Evolutionary conservation across 1,139 yeast genomes (phyloP).

Genomic region (Yamadazyma sp.): DNA sequence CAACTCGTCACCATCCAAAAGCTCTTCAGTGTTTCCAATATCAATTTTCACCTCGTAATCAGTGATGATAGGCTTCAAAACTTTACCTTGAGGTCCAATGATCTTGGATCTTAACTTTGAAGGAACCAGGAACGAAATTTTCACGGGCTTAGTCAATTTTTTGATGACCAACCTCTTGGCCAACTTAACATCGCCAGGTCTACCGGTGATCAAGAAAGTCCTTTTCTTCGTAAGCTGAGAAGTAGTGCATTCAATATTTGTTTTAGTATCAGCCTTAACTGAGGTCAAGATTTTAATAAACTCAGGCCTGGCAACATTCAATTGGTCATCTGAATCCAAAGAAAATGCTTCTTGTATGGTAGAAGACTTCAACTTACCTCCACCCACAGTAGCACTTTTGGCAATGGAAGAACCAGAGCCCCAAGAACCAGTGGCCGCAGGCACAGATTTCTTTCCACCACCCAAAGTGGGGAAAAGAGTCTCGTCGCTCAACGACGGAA

Average conservation of each 20-base stretch:
- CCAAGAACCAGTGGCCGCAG: constrained; percentile 18
- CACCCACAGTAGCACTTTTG: constrained; percentile 13
- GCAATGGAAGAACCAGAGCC: constrained; percentile 23
- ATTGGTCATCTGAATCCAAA: constrained; percentile 65
- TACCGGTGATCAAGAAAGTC: constrained; percentile 83
- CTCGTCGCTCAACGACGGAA: constrained; percentile 48
- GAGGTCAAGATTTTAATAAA: constrained; percentile 61
- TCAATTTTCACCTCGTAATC: constrained; percentile 74
- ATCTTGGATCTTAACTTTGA: constrained; percentile 74
- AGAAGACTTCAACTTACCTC: constrained; percentile 25
- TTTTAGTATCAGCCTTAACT: constrained; percentile 60
- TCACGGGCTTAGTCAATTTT: constrained; percentile 75
- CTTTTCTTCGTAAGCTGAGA: constrained; percentile 76
- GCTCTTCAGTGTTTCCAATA: constrained; percentile 52
- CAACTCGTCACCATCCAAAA: constrained; percentile 25
- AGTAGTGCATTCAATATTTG: constrained; percentile 81
- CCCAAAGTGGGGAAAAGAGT: constrained; percentile 76
- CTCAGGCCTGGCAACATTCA: constrained; percentile 63
- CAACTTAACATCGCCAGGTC: constrained; percentile 60
- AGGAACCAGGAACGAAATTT: constrained; percentile 65
- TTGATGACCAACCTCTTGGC: constrained; percentile 80
- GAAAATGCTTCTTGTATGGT: constrained; percentile 75
- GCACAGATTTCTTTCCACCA: constrained; percentile 27
- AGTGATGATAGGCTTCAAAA: constrained; percentile 74
- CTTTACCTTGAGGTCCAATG: constrained; percentile 88